Base-by-base conservation (phyloP, 805 yeast genomes). In the Torulaspora delbrueckii region DNA sequence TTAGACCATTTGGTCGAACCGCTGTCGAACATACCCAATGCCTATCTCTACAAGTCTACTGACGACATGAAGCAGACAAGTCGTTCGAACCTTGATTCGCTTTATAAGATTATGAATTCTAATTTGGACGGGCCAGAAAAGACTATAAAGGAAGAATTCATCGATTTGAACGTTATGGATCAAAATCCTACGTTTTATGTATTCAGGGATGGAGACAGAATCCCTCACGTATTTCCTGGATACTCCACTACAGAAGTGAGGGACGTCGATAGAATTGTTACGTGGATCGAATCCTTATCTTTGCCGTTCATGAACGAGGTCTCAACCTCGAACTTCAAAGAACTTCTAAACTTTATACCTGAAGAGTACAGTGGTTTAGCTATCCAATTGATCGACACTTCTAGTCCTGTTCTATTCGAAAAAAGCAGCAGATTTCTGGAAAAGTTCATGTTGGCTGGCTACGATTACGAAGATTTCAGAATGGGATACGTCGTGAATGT, bases 211-310 rank as follows among this genome's bases (percentile, higher is more conserved):
- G 75, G 76, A 43, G 68, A 79, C 10, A 58, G 77, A 45, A 57
- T 75, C 26, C 74, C 86, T 0, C 66, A 68, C 4, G 73, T 81
- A 4, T 82, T 63, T 52, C 84, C 77, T 53, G 79, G 78, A 45
- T 79, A 77, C 63, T 80, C 82, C 0, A 76, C 87, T 5, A 78
- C 78, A 40, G 86, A 84, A 53, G 73, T 76, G 45, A 72, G 93
- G 51, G 73, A 77, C 51, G 63, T 63, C 13, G 69, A 68, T 18
- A 62, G 67, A 32, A 69, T 85, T 8, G 58, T 71, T 51, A 59
- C 73, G 12, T 85, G 84, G 69, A 63, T 85, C 24, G 58, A 62
- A 25, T 62, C 67, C 37, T 70, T 76, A 52, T 68, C 78, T 14
- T 62, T 68, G 37, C 88, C 90, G 4, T 62, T 73, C 9, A 64